A percentile compares a stretch with the other conserved stretches of the same genome.
phyloP scores from a whole-genome alignment of 1,284 basidiomycete species.

The Trichosporon sp. region DNA sequence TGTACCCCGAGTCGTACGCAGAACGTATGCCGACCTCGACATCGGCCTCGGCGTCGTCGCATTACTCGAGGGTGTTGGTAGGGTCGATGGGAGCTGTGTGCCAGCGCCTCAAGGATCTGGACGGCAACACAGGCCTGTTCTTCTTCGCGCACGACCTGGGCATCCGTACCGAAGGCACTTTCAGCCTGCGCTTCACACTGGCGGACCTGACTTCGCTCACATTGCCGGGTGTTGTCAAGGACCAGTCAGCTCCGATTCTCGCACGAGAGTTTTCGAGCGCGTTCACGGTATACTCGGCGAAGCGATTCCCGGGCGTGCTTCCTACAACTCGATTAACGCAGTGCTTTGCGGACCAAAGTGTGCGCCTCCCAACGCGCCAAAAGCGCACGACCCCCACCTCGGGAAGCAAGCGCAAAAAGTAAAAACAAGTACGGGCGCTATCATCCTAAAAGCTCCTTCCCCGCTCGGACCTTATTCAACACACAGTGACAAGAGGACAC shows the following conservation, averaged over 20 bases:
- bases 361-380: slow-evolving; percentile 64
- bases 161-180: slow-evolving; percentile 71
- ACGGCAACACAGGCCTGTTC: slow-evolving; percentile 75
- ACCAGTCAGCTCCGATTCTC: slow-evolving; percentile 55
- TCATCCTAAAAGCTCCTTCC: neutral
- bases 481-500: neutral
- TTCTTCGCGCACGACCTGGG: slow-evolving; percentile 83
- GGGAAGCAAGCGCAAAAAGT: slow-evolving; percentile 12
- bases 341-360: slow-evolving; percentile 83
- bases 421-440: neutral
- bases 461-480: neutral
- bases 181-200: slow-evolving; percentile 41
- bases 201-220: slow-evolving; percentile 28
- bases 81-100: slow-evolving; percentile 79
- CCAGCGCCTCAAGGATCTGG: slow-evolving; percentile 70
- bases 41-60: slow-evolving; percentile 50
- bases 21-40: slow-evolving; percentile 39
- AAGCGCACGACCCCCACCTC: slow-evolving; percentile 11
- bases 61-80: slow-evolving; percentile 78
- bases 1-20: slow-evolving; percentile 11
- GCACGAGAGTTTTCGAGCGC: slow-evolving; percentile 78
- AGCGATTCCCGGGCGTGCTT: slow-evolving; percentile 88
- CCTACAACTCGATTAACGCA: slow-evolving; percentile 84
- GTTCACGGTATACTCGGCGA: slow-evolving; percentile 86
- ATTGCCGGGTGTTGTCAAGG: slow-evolving; percentile 12